These are phyloP conservation scores for Ceratocystis albifundus DNA, from an alignment of 2,329 filamentous ascomycete species.

Conservation along the genomic window DNA sequence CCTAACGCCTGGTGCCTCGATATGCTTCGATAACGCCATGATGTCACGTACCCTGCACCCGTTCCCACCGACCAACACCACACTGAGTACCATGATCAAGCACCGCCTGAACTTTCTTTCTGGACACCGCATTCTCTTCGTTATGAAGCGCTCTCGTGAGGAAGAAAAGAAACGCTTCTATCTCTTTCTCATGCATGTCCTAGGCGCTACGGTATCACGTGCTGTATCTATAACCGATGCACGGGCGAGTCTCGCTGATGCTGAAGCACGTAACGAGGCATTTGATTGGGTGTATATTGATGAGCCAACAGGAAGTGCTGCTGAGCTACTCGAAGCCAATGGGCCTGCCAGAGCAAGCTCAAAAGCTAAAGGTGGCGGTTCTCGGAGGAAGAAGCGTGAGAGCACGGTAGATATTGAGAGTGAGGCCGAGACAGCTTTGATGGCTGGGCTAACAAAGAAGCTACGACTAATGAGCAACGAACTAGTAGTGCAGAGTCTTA, in stretches of 20 bases:
- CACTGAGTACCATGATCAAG: slow-evolving; percentile 46
- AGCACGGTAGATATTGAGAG: slow-evolving; percentile 24
- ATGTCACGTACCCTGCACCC: slow-evolving; percentile 58
- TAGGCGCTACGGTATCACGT: slow-evolving; percentile 60
- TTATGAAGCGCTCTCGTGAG: slow-evolving; percentile 53
- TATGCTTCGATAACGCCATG: slow-evolving; percentile 62
- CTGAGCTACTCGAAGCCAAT: slow-evolving; percentile 35
- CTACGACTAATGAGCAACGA: slow-evolving; percentile 69
- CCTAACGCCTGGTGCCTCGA: slow-evolving; percentile 71
- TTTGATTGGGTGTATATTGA: slow-evolving; percentile 78
- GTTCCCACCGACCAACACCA: slow-evolving; percentile 48
- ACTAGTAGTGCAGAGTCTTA: slow-evolving; percentile 83
- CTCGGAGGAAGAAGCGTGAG: slow-evolving; percentile 25
- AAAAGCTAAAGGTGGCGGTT: neutral
- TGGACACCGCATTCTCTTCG: slow-evolving; percentile 56
- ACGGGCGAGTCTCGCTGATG: slow-evolving; percentile 41
- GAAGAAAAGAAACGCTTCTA: slow-evolving; percentile 55
- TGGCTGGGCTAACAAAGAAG: slow-evolving; percentile 33
- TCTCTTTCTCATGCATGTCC: slow-evolving; percentile 64
- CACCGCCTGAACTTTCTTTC: slow-evolving; percentile 52
- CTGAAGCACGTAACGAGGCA: slow-evolving; percentile 27
- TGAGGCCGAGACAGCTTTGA: neutral
- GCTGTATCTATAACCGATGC: slow-evolving; percentile 57
- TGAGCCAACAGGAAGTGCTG: slow-evolving; percentile 45
- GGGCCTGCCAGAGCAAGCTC: slow-evolving; percentile 15